Conservation (phyloP, 116 monocot species). For the Iris pallida region DNA sequence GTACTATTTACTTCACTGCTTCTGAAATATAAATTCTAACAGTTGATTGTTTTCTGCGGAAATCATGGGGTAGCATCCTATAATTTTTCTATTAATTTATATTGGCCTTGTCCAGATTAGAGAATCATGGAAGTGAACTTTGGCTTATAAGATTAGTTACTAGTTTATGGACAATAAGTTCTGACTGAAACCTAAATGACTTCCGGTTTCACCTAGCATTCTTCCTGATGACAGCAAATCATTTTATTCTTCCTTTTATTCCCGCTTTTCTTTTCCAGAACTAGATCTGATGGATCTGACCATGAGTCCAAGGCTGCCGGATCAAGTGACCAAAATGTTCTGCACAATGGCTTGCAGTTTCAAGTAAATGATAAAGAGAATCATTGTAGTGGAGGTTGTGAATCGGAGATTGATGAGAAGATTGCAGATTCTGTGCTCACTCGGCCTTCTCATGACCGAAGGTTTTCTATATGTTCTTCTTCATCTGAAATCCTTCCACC, state of each 20-base stretch:
- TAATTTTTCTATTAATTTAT: neutral
- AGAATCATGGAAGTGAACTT: neutral
- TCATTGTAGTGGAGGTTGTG: constrained; percentile 6
- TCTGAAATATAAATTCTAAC: no score
- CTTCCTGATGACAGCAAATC: neutral
- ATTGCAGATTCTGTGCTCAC: constrained; percentile 1
- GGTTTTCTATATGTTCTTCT: neutral
- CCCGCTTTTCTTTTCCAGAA: constrained; percentile 3
- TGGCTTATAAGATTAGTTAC: no score
- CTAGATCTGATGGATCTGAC: constrained; percentile 14
- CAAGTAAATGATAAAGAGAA: constrained; percentile 16
- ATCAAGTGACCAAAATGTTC: constrained; percentile 4
- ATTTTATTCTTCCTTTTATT: neutral
- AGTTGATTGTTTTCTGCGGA: no score
- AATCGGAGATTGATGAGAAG: constrained; percentile 18
- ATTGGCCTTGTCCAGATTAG: neutral
- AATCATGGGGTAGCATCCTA: neutral
- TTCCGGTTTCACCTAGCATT: neutral
- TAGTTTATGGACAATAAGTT: no score
- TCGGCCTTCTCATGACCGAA: constrained; percentile 12
- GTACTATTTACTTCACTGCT: no score
- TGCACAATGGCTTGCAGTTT: constrained; percentile 10
- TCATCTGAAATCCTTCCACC: constrained; percentile 3
- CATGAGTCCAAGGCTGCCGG: constrained; percentile 14
- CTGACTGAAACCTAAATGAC: neutral